These are phyloP conservation scores for Pyronema domesticum DNA, from an alignment of 495 filamentous ascomycete genomes.

Conservation along the genomic window DNA sequence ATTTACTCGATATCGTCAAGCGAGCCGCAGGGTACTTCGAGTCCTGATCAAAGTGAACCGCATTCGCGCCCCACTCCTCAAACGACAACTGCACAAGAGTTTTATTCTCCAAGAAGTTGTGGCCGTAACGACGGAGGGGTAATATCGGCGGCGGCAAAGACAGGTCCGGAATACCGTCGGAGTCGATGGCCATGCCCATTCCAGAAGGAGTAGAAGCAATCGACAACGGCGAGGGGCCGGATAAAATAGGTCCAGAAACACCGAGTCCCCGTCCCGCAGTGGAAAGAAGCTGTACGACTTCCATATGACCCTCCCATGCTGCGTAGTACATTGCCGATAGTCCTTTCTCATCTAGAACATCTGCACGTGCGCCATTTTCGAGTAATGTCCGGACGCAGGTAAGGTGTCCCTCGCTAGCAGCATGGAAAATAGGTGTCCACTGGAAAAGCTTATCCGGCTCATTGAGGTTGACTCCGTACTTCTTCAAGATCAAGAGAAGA, in stretches of 20 bases:
- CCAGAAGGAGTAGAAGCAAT: conserved; percentile 18
- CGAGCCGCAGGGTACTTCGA: conserved; percentile 89
- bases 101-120: conserved; percentile 96
- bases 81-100: conserved; percentile 85
- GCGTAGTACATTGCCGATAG: conserved; percentile 95
- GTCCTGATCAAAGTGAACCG: conserved; percentile 77
- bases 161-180: conserved; percentile 78
- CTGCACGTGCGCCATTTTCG: conserved; percentile 51
- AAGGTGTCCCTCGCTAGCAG: conserved; percentile 89
- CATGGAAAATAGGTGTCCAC: conserved; percentile 93
- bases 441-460: conserved; percentile 89
- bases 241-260: conserved; percentile 25
- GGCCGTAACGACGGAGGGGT: conserved; percentile 79
- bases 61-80: conserved; percentile 45
- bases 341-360: conserved; percentile 75
- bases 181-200: conserved; percentile 44
- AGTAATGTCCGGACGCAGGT: conserved; percentile 65
- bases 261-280: conserved; percentile 29
- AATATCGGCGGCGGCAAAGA: conserved; percentile 91
- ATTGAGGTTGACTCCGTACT: conserved; percentile 79
- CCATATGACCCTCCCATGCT: conserved; percentile 90
- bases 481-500: conserved; percentile 58
- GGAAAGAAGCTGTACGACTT: conserved; percentile 80
- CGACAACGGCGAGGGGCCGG: conserved; percentile 31
- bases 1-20: conserved; percentile 87